A percentile compares a stretch with the other conserved stretches of the same genome.
Evolutionary conservation across 495 filamentous ascomycete genomes (phyloP).

Genomic region (Neurospora sp.): DNA sequence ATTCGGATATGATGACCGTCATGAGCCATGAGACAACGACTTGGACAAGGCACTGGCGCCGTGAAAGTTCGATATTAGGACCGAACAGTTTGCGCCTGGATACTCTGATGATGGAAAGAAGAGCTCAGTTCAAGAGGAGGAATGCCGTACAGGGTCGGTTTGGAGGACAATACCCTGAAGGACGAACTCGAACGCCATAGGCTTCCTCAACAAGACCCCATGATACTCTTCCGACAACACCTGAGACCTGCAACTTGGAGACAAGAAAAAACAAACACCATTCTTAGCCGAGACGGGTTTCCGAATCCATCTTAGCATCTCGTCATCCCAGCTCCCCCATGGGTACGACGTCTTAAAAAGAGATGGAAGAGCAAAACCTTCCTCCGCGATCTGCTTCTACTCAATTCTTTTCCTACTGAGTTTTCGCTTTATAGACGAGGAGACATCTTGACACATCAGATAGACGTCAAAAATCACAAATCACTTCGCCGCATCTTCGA

Average conservation of each 20-base stretch:
- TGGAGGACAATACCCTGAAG: background rate
- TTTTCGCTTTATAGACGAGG: slow-evolving; percentile 40
- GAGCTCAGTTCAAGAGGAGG: background rate
- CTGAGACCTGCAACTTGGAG: background rate
- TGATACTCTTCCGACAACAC: background rate
- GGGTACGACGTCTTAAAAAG: slow-evolving; percentile 63
- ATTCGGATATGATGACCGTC: background rate
- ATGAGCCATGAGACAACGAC: background rate
- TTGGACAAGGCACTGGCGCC: background rate
- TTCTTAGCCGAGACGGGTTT: background rate
- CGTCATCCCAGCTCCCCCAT: slow-evolving; percentile 46
- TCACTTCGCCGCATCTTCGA: background rate
- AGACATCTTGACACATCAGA: slow-evolving; percentile 13
- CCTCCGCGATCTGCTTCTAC: slow-evolving; percentile 41
- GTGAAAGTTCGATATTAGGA: background rate
- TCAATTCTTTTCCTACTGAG: slow-evolving; percentile 23
- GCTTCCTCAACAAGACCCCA: background rate
- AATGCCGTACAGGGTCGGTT: background rate
- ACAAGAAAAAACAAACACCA: background rate
- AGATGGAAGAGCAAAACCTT: slow-evolving; percentile 54
- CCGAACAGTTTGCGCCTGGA: background rate
- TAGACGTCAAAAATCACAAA: background rate
- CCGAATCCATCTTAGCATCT: slow-evolving; percentile 58
- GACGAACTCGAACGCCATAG: background rate
- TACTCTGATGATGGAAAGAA: background rate